phyloP scores from a whole-genome alignment of 2,329 filamentous ascomycete genomes.

The Trichoderma citrinoviride region DNA sequence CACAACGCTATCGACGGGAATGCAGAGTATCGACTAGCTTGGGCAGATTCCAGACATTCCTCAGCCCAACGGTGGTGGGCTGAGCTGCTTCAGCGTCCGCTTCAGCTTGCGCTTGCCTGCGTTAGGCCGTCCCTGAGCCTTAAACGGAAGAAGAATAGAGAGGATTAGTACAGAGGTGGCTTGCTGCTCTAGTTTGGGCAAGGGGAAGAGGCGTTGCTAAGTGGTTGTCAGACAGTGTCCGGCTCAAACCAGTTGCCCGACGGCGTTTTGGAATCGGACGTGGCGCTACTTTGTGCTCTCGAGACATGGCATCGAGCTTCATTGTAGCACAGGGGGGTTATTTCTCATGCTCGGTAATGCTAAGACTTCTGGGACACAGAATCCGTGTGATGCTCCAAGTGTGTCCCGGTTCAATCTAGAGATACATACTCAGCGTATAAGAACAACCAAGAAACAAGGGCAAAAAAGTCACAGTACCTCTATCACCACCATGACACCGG shows the following conservation, averaged over 20 bases:
- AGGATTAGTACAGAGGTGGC: background rate
- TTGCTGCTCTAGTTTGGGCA: background rate
- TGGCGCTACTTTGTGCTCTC: background rate
- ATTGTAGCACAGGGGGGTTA: too few species aligned
- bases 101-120: background rate
- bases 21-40: background rate
- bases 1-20: background rate
- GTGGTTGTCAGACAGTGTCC: background rate
- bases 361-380: too few species aligned
- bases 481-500: too few species aligned
- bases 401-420: too few species aligned
- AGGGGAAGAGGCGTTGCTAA: background rate
- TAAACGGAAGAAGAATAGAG: background rate
- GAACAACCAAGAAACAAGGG: too few species aligned
- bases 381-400: too few species aligned
- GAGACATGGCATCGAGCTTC: too few species aligned
- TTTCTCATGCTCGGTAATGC: too few species aligned
- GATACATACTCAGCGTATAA: too few species aligned
- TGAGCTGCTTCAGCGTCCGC: background rate
- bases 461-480: too few species aligned
- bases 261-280: background rate
- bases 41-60: background rate
- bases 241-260: background rate
- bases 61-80: background rate
- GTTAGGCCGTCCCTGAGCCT: background rate